Evolutionary conservation across 2,329 filamentous ascomycete species (phyloP).

Genomic region (Sclerotinia nivalis): DNA sequence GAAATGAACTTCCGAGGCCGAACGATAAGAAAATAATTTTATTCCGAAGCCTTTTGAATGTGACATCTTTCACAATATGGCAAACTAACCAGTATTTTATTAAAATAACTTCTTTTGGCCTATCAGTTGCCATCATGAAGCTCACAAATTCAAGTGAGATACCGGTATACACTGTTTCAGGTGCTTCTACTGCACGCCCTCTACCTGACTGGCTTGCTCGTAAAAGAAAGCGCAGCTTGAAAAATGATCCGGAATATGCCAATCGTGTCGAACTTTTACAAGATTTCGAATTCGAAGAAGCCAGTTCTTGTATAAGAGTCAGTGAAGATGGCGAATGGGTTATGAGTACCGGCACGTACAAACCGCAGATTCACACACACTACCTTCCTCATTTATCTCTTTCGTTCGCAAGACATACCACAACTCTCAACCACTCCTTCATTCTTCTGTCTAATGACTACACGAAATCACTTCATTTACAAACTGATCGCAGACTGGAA

Average conservation of each 20-base stretch:
- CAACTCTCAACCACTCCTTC: slow-evolving; percentile 88
- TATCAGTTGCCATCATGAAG: slow-evolving; percentile 59
- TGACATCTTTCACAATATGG: slow-evolving; percentile 13
- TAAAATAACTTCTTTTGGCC: neutral
- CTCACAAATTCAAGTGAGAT: slow-evolving; percentile 79
- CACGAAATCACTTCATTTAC: slow-evolving; percentile 89
- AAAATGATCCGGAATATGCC: slow-evolving; percentile 88
- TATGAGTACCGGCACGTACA: slow-evolving; percentile 84
- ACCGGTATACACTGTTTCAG: slow-evolving; percentile 92
- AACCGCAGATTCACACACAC: slow-evolving; percentile 89
- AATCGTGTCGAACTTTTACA: slow-evolving; percentile 93
- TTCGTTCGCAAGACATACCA: slow-evolving; percentile 91
- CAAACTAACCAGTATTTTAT: neutral
- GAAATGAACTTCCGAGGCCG: neutral
- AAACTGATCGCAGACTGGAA: slow-evolving; percentile 86
- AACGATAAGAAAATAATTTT: slow-evolving; percentile 23
- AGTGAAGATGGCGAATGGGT: slow-evolving; percentile 97
- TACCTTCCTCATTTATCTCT: slow-evolving; percentile 89
- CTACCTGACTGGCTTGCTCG: slow-evolving; percentile 94
- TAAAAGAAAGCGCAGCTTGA: slow-evolving; percentile 85
- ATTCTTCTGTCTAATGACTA: slow-evolving; percentile 86
- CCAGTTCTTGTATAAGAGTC: slow-evolving; percentile 83
- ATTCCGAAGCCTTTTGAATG: slow-evolving; percentile 1
- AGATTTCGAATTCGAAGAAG: slow-evolving; percentile 97
- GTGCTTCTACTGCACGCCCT: slow-evolving; percentile 80